Conservation (phyloP, 2,329 filamentous ascomycete species). For the Exophiala sideris region DNA sequence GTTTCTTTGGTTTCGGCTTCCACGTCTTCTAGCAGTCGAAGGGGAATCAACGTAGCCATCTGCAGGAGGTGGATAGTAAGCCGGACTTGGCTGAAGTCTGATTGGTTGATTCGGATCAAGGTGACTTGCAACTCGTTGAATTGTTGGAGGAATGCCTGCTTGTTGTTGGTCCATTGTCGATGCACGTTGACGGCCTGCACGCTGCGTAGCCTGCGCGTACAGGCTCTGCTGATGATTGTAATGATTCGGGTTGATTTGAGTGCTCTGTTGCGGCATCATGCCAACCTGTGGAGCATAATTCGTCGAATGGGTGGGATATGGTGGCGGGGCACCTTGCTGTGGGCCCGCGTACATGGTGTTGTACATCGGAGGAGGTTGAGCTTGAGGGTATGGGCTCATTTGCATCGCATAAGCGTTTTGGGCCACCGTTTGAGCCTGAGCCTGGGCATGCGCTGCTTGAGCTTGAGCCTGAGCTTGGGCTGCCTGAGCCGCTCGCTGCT, state of each 20-base stretch:
- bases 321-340: constrained; percentile 69
- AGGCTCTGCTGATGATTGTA: constrained; percentile 70
- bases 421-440: constrained; percentile 64
- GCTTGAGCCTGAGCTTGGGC: constrained; percentile 48
- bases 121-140: constrained; percentile 93
- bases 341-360: constrained; percentile 69
- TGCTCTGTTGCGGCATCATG: constrained; percentile 60
- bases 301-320: constrained; percentile 70
- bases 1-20: constrained; percentile 64
- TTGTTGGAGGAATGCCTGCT: constrained; percentile 84
- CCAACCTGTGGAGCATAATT: constrained; percentile 71
- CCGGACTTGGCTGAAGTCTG: constrained; percentile 87
- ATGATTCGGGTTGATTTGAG: constrained; percentile 63
- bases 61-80: constrained; percentile 90
- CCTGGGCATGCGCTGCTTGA: constrained; percentile 48
- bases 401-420: constrained; percentile 65
- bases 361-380: constrained; percentile 65
- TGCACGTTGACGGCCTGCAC: constrained; percentile 79
- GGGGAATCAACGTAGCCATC: constrained; percentile 72
- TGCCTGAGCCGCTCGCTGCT: constrained; percentile 69
- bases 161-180: constrained; percentile 96
- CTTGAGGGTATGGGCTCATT: constrained; percentile 55
- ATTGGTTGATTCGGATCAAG: constrained; percentile 93
- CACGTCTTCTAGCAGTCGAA: constrained; percentile 66
- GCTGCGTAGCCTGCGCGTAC: constrained; percentile 70